Percentiles rank a stretch among this genome's conserved stretches.
These are phyloP conservation scores for Passiflora organensis DNA, from an alignment of 345 rosid species.

Conservation along the genomic window DNA sequence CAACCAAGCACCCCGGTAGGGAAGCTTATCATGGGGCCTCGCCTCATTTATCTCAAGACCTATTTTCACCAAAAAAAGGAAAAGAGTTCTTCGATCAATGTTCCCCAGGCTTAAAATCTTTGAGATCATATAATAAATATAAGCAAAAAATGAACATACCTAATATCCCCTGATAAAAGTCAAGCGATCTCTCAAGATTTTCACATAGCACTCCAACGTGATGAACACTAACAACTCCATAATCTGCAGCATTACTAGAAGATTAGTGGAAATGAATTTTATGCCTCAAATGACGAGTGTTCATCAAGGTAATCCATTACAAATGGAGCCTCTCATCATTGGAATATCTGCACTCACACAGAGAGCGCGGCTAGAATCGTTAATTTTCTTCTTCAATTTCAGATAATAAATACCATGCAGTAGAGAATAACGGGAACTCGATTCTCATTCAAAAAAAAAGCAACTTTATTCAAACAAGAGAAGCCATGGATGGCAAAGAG, in stretches of 20 bases:
- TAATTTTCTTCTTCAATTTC: too few relatives aligned
- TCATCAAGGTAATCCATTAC: too few relatives aligned
- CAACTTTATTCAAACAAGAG: too few relatives aligned
- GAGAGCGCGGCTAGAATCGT: too few relatives aligned
- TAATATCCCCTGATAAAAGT: constrained; percentile 72
- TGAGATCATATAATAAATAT: neutral
- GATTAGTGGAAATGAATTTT: neutral
- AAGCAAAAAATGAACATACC: constrained; percentile 27
- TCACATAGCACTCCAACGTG: constrained; percentile 87
- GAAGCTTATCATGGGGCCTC: constrained; percentile 91
- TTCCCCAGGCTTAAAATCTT: neutral
- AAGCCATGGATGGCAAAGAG: too few relatives aligned
- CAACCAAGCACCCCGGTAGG: constrained; percentile 89
- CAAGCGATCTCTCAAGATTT: constrained; percentile 77
- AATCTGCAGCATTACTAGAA: constrained; percentile 43
- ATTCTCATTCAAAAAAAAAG: too few relatives aligned
- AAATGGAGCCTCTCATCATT: too few relatives aligned
- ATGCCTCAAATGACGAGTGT: neutral
- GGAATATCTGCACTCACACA: too few relatives aligned
- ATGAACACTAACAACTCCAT: constrained; percentile 74
- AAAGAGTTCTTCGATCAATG: constrained; percentile 7
- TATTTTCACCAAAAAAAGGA: constrained; percentile 17
- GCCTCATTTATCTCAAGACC: constrained; percentile 91
- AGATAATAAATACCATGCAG: too few relatives aligned
- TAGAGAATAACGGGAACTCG: too few relatives aligned